Evolutionary conservation across 192 early-diverging fungal genomes (phyloP).

Genomic region (Linnemannia hyalina): DNA sequence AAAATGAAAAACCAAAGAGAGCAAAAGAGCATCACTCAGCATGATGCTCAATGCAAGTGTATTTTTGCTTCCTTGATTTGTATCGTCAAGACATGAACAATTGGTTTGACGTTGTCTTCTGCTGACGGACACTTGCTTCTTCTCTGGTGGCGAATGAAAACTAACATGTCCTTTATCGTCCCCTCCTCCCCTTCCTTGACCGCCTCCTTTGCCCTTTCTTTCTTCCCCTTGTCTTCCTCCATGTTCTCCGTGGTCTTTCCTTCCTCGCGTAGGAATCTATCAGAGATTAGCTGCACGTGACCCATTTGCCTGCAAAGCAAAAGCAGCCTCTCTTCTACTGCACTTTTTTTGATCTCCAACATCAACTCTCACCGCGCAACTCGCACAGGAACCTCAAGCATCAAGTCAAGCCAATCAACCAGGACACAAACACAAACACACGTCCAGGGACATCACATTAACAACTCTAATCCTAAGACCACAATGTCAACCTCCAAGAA

Average conservation of each 20-base stretch:
- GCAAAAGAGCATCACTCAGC: not conserved
- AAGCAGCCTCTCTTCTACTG: too few species aligned
- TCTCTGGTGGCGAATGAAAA: too few species aligned
- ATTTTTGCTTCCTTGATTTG: not conserved
- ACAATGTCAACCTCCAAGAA: slow-evolving; percentile 1
- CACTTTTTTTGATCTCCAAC: slow-evolving; percentile 1
- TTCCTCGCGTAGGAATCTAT: not conserved
- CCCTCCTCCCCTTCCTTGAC: not conserved
- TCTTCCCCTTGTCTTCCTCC: not conserved
- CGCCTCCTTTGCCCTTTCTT: not conserved
- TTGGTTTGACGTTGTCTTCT: slow-evolving; percentile 2
- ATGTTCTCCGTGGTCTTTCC: not conserved
- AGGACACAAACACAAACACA: not conserved
- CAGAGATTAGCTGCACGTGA: not conserved
- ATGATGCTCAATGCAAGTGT: not conserved
- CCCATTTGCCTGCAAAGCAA: not conserved
- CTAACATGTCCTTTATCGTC: not conserved
- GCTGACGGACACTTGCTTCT: not conserved
- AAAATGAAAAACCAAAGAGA: not conserved
- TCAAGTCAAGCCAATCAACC: not conserved
- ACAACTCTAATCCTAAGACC: not conserved
- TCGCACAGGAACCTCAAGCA: not conserved
- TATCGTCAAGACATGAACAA: not conserved
- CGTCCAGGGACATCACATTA: not conserved
- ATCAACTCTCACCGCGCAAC: not conserved